phyloP scores from a whole-genome alignment of 1,284 basidiomycete genomes.

The Apiotrichum domesticum region DNA sequence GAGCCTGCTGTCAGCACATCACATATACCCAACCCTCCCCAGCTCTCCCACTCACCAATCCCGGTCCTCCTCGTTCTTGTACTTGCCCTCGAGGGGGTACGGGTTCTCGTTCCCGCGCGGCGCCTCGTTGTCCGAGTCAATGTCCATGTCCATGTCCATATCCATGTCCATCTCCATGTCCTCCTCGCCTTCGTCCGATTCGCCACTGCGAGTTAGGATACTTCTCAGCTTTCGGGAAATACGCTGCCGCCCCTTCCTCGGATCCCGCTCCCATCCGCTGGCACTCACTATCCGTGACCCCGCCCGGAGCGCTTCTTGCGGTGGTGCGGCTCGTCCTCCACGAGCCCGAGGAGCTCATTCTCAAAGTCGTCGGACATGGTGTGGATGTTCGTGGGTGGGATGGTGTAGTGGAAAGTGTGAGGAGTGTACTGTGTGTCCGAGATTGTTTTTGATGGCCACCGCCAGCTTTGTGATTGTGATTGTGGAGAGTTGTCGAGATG shows the following conservation, averaged over 20 bases:
- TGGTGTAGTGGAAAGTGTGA: no score
- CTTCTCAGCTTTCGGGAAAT: no score
- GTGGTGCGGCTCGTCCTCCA: constrained; percentile 40
- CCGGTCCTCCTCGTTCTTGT: constrained; percentile 73
- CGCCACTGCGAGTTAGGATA: not conserved
- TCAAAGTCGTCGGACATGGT: constrained; percentile 45
- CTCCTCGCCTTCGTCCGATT: not conserved
- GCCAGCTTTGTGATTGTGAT: no score
- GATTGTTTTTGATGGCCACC: no score
- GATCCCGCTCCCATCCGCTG: no score
- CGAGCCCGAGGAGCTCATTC: constrained; percentile 46
- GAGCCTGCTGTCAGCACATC: constrained; percentile 53
- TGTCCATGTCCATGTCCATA: constrained; percentile 37
- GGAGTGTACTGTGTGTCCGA: no score
- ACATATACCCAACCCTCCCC: not conserved
- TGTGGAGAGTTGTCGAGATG: no score
- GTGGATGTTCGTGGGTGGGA: not conserved
- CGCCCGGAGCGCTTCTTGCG: constrained; percentile 30
- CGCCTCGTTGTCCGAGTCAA: constrained; percentile 32
- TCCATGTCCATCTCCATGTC: constrained; percentile 25
- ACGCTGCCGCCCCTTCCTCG: no score
- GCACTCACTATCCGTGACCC: constrained; percentile 20
- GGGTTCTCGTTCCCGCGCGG: constrained; percentile 51
- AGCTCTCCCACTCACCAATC: constrained; percentile 55
- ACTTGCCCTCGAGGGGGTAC: constrained; percentile 87